These are phyloP conservation scores for Boletus bicolor DNA, from an alignment of 768 basidiomycete genomes.

Conservation along the genomic window DNA sequence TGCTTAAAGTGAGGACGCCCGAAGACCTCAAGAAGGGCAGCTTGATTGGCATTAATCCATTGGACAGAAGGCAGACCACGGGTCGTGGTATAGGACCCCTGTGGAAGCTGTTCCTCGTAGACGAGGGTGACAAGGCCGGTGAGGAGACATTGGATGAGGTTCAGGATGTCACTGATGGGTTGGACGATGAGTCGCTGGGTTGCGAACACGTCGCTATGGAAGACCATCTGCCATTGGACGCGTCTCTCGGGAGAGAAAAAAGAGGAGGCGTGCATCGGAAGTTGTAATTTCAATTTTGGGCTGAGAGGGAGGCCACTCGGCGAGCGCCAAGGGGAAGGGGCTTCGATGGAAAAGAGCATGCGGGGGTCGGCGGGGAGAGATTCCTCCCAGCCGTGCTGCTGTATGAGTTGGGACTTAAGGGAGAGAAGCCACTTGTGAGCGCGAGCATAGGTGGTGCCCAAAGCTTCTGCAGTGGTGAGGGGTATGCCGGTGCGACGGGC, in stretches of 20 bases:
- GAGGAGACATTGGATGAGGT: conserved; percentile 67
- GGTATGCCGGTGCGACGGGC: conserved; percentile 75
- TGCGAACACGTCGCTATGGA: conserved; percentile 74
- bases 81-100: conserved; percentile 69
- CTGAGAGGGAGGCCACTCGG: conserved; percentile 72
- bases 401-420: conserved; percentile 61
- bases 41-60: conserved; percentile 72
- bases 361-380: conserved; percentile 56
- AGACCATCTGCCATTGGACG: conserved; percentile 89
- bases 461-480: conserved; percentile 76
- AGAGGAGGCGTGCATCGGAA: conserved; percentile 76
- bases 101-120: conserved; percentile 70
- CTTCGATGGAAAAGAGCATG: conserved; percentile 78
- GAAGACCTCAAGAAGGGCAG: conserved; percentile 66
- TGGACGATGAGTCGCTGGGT: conserved; percentile 64
- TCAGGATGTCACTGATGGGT: conserved; percentile 67
- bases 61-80: conserved; percentile 74
- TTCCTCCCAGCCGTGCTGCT: conserved; percentile 69
- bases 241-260: conserved; percentile 84
- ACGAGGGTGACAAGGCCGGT: conserved; percentile 69
- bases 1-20: conserved; percentile 69
- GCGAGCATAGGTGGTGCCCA: conserved; percentile 76
- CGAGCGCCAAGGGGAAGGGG: conserved; percentile 75
- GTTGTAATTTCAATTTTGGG: conserved; percentile 66
- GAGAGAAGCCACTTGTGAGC: conserved; percentile 73